A percentile compares a stretch with the other conserved stretches of the same genome.
Conservation (phyloP, 75 land plant species). For the Azolla pinnata region DNA sequence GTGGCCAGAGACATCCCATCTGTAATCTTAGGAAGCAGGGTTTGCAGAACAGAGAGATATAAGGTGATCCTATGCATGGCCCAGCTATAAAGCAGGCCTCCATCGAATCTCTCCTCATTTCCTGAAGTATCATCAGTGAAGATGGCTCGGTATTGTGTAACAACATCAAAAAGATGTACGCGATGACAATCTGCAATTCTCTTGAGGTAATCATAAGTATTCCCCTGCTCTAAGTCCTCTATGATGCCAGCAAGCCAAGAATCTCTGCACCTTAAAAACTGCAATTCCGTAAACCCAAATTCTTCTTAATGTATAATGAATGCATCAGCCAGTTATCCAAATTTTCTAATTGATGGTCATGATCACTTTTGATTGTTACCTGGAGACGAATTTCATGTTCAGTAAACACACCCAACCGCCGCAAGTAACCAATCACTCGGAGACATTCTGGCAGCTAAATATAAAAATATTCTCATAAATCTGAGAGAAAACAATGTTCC, state of each 20-base stretch:
- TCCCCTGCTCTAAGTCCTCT: conserved; percentile 83
- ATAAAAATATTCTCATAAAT: neutral
- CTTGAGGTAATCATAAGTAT: conserved; percentile 74
- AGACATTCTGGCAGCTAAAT: conserved; percentile 92
- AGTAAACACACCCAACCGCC: conserved; percentile 80
- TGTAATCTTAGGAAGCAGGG: conserved; percentile 72
- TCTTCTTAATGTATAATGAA: too few relatives aligned
- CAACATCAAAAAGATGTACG: conserved; percentile 91
- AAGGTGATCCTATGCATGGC: conserved; percentile 88
- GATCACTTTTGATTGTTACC: too few relatives aligned
- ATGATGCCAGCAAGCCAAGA: conserved; percentile 89
- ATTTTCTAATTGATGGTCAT: too few relatives aligned
- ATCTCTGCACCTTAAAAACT: conserved; percentile 98
- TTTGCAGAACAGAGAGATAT: conserved; percentile 52
- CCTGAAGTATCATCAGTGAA: conserved; percentile 95
- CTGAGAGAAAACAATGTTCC: too few relatives aligned
- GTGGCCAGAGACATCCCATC: conserved; percentile 78
- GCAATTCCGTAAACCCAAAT: too few relatives aligned
- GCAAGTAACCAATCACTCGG: conserved; percentile 81
- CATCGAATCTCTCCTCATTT: conserved; percentile 88
- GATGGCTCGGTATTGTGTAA: conserved; percentile 92
- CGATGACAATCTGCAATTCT: conserved; percentile 85
- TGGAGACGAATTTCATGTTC: conserved; percentile 94
- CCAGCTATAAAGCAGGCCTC: conserved; percentile 97
- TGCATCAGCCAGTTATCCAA: too few relatives aligned